phyloP scores from a whole-genome alignment of 371 early-diverging fungal genomes.

The Mucor sp. region DNA sequence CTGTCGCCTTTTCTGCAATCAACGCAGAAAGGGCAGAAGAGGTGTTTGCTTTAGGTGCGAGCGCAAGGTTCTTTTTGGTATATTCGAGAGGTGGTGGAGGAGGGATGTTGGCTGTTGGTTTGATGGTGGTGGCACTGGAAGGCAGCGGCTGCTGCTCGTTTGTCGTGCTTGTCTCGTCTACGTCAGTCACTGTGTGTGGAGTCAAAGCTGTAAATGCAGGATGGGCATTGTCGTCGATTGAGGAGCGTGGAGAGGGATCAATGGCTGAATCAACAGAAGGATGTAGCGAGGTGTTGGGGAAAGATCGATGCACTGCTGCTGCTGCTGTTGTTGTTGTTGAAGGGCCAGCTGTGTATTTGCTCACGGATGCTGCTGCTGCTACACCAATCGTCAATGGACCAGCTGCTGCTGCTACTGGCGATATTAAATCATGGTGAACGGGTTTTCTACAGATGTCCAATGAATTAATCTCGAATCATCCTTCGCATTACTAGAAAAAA shows the following conservation, averaged over 20 bases:
- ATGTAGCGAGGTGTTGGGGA: constrained; percentile 33
- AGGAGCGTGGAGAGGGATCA: constrained; percentile 47
- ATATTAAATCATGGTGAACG: not conserved
- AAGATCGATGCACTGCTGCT: constrained; percentile 21
- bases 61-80: constrained; percentile 13
- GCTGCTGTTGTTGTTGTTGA: too few species aligned
- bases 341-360: not conserved
- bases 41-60: not conserved
- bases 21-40: constrained; percentile 65
- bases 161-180: not conserved
- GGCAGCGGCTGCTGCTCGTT: not conserved
- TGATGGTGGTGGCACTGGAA: not conserved
- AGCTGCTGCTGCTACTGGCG: not conserved
- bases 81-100: constrained; percentile 14
- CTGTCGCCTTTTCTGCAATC: constrained; percentile 61
- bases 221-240: constrained; percentile 17
- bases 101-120: not conserved
- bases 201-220: not conserved
- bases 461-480: not conserved
- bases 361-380: not conserved
- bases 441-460: not conserved
- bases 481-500: not conserved
- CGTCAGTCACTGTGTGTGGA: not conserved
- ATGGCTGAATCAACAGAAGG: constrained; percentile 50
- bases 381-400: not conserved